phyloP scores from a whole-genome alignment of 257 asterid species.

The Nicotiana knightiana region DNA sequence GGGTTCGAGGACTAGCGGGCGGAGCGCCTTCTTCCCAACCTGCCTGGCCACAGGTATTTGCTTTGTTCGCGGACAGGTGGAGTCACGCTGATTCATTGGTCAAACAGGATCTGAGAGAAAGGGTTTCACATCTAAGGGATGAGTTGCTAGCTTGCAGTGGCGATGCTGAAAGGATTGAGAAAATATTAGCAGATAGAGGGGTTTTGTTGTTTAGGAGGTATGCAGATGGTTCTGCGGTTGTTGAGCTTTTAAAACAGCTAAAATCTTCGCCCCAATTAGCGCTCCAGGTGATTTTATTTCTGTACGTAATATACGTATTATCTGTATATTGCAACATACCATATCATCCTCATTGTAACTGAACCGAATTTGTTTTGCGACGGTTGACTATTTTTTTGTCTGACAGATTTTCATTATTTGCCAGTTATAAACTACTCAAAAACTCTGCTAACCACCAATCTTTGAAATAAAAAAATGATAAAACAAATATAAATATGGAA shows the following conservation, averaged over 20 bases:
- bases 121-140: slow-evolving; percentile 42
- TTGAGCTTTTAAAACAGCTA: slow-evolving; percentile 58
- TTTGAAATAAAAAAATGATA: neutral
- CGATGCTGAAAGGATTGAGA: slow-evolving; percentile 34
- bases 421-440: neutral
- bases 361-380: neutral
- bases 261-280: slow-evolving; percentile 34
- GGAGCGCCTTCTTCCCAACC: neutral
- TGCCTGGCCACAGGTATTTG: slow-evolving; percentile 6
- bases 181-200: slow-evolving; percentile 49
- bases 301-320: neutral
- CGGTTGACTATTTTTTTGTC: neutral
- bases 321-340: neutral
- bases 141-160: slow-evolving; percentile 32
- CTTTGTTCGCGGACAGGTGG: slow-evolving; percentile 28
- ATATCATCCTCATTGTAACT: neutral
- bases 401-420: neutral
- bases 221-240: slow-evolving; percentile 50
- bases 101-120: slow-evolving; percentile 16
- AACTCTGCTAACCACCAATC: neutral
- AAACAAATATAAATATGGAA: neutral
- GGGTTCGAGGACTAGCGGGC: neutral
- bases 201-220: slow-evolving; percentile 44
- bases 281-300: slow-evolving; percentile 43
- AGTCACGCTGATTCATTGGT: slow-evolving; percentile 10